Base-by-base conservation (phyloP, 495 filamentous ascomycete genomes). In the Neurospora sp. region DNA sequence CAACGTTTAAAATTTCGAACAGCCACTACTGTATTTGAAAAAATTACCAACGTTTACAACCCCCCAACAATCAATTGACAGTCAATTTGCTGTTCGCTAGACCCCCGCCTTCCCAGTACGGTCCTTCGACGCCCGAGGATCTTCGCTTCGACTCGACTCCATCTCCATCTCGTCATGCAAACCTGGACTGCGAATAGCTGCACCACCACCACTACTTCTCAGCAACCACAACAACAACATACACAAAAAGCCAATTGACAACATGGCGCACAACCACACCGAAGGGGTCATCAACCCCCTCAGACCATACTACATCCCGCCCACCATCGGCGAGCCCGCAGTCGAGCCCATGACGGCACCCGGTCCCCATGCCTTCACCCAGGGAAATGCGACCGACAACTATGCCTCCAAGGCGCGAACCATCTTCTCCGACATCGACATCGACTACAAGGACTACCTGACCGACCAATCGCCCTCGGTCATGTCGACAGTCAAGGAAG, bases 251-350 rank as follows among this genome's bases (percentile, higher is more conserved):
- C 46, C 20, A 53, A 53, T 53, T 27, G 48, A 53, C 73, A 81
- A 31, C 40, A 87, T 87, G 87, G 74, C 85, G 69, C 53, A 61
- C 53, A 79, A 80, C 59, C 76, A 81, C 39, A 79, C 79, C 75
- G 85, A 87, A 72, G 89, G 88, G 75, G 91, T 92, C 72, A 35
- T 61, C 22, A 98, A 99, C 82, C 96, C 96, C 72, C 86, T 98
- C 66, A 88, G 96, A 74, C 96, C 96, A 1, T 99, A 99, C 83
- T 98, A 99, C 83, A 89, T 93, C 75, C 94, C 95, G 27, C 93
- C 94, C 5, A 88, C 93, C 3, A 89, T 94, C 71, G 89, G 91
- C 37, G 85, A 89, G 39, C 81, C 85, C n/a, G 53, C 53, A 61
- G 73, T 76, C 68, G 84, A 82, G 68, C 42, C 73, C 18, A 72